phyloP scores from a whole-genome alignment of 75 land plant genomes.

The Cunninghamia lanceolata region DNA sequence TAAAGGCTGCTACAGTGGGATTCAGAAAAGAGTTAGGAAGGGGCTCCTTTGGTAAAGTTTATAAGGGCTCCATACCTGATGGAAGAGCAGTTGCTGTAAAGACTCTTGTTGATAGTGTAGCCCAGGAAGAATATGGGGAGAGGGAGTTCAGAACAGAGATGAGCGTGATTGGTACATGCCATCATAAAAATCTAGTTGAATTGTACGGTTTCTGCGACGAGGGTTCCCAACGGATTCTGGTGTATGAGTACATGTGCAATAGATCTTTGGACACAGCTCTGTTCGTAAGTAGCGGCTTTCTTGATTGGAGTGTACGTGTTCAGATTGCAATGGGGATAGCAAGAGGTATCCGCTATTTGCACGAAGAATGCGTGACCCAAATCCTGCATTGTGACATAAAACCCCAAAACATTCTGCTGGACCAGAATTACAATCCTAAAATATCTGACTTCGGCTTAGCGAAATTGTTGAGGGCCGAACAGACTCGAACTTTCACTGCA shows the following conservation, averaged over 20 bases:
- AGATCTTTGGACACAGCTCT: constrained; percentile 32
- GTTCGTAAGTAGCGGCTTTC: constrained; percentile 8
- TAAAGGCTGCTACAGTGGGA: constrained; percentile 29
- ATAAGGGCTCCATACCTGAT: constrained; percentile 23
- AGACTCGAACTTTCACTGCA: constrained; percentile 14
- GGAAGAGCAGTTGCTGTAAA: constrained; percentile 29
- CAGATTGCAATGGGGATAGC: constrained; percentile 17
- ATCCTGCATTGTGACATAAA: constrained; percentile 2
- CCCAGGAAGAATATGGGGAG: background rate
- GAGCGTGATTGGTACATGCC: constrained; percentile 24
- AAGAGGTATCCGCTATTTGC: constrained; percentile 23
- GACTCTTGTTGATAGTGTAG: constrained; percentile 12
- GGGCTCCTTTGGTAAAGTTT: constrained; percentile 36
- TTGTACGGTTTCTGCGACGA: constrained; percentile 45
- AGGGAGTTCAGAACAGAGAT: constrained; percentile 41
- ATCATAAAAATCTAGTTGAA: constrained; percentile 45
- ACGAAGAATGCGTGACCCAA: background rate
- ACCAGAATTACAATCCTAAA: background rate
- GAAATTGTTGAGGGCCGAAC: constrained; percentile 24
- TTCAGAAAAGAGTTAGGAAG: constrained; percentile 37
- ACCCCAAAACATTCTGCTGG: constrained; percentile 24
- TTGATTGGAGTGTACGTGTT: constrained; percentile 7
- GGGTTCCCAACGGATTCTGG: constrained; percentile 27
- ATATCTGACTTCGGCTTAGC: constrained; percentile 37
- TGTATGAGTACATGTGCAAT: constrained; percentile 39